Conservation (phyloP, 2,329 filamentous ascomycete species). For the Sporothrix phasma region DNA sequence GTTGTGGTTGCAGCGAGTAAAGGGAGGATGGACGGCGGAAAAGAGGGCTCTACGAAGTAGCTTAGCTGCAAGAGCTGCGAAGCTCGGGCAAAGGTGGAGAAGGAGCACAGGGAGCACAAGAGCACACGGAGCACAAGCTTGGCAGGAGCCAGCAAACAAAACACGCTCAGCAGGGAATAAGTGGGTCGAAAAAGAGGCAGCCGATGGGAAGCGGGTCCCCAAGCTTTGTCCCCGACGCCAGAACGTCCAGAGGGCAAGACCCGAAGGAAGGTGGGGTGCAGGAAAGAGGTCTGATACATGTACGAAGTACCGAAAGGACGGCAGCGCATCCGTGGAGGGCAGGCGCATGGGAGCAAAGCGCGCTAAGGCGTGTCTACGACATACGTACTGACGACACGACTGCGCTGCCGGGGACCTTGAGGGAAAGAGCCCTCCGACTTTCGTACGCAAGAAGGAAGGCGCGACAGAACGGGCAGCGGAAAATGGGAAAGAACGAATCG, state of each 20-base stretch:
- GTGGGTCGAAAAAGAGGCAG: conserved; percentile 6
- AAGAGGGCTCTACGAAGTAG: neutral
- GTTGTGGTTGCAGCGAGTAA: neutral
- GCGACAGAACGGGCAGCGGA: neutral
- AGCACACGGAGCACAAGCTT: neutral
- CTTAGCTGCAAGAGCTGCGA: neutral
- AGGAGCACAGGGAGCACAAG: no score
- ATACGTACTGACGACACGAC: no score
- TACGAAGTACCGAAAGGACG: neutral
- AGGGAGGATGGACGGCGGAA: neutral
- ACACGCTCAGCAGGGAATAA: neutral
- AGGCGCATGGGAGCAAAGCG: no score
- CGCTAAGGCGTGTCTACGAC: no score
- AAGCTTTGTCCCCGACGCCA: neutral
- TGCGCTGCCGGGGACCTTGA: no score
- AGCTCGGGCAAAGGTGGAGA: no score
- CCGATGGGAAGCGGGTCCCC: neutral
- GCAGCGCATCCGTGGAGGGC: neutral
- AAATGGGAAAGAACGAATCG: neutral
- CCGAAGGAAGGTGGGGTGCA: neutral
- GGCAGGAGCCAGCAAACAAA: neutral
- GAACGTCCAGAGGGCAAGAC: neutral
- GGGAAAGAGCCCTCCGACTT: neutral
- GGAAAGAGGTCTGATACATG: no score
- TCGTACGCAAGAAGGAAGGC: neutral